These are phyloP conservation scores for Deinandra increscens DNA, from an alignment of 129 eudicot species.

Conservation along the genomic window DNA sequence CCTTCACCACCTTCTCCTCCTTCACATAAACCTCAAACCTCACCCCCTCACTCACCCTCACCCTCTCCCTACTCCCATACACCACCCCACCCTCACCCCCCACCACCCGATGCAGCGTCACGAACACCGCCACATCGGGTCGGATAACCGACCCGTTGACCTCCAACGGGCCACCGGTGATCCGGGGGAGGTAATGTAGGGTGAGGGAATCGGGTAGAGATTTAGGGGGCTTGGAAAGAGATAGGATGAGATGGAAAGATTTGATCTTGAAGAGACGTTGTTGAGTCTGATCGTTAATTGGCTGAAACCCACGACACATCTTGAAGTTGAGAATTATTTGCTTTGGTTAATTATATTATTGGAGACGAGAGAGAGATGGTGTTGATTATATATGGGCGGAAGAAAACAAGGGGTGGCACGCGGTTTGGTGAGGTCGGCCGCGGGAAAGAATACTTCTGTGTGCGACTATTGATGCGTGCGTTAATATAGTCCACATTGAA, in stretches of 20 bases:
- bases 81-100: conserved; percentile 8
- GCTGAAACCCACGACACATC: conserved; percentile 72
- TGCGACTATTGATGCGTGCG: not conserved
- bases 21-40: conserved; percentile 60
- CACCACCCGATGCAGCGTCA: conserved; percentile 60
- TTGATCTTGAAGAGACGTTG: conserved; percentile 49
- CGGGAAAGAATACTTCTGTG: not conserved
- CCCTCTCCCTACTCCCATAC: conserved; percentile 55
- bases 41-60: conserved; percentile 60
- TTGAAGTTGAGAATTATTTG: not conserved
- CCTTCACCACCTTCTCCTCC: conserved; percentile 56
- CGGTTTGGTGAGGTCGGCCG: conserved; percentile 34
- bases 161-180: conserved; percentile 54
- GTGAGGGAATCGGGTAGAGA: conserved; percentile 55
- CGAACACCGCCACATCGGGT: conserved; percentile 63
- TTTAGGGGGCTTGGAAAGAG: conserved; percentile 24
- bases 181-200: conserved; percentile 70
- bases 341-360: too few species aligned
- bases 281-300: conserved; percentile 40
- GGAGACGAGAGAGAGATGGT: too few species aligned
- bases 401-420: conserved; percentile 41
- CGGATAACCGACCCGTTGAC: conserved; percentile 51
- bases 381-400: too few species aligned
- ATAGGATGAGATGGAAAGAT: conserved; percentile 46
- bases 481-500: too few species aligned